Evolutionary conservation across 768 basidiomycete genomes (phyloP), one percentile per base, ranked within the genome.

Genomic region (Agrocybe pediades): DNA sequence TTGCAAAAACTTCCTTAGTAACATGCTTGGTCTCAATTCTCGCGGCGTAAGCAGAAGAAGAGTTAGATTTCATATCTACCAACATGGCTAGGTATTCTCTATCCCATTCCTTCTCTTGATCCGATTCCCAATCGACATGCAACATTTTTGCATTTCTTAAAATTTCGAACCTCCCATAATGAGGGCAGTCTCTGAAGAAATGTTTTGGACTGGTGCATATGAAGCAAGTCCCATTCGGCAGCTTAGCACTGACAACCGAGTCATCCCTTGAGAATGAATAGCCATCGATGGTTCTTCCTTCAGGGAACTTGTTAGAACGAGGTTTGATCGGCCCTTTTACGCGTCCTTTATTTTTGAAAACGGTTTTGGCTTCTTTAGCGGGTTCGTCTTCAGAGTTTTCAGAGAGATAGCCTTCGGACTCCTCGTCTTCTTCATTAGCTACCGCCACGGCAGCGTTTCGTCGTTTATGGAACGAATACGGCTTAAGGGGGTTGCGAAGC

Each of bases 181-280:
- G 61, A 0, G 58, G 44, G 30, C 61, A 62, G 29, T 62, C 61
- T 2, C 53, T 1, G 3, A 41, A 42, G 30, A 59, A 41, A 24
- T 62, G n/a, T n/a, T n/a, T n/a, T n/a, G 62, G 60, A 27, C 61
- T 62, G 2, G 58, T 58, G 41, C 63, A 62, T 1, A 64, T 58
- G 45, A 51, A 60, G 44, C 63, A 64, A n/a, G 7, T 27, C 0
- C 56, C 58, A 9, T 57, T 56, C 9, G 60, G 57, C 0, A 27
- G 17, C 13, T 44, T 40, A 2, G 33, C 29, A 23, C 54, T 56
- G 24, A 23, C 17, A 2, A 45, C 40, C 2, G 54, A 51, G 23
- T 56, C 49, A 36, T 56, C 49, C 15, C 54, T n/a, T 16, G 19
- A 30, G 29, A 30, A 30, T 6, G 29, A 30, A 30, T 11, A 25